Evolutionary conservation across 352 stramenopile genomes (phyloP).

Genomic region (Pythium coloratum): DNA sequence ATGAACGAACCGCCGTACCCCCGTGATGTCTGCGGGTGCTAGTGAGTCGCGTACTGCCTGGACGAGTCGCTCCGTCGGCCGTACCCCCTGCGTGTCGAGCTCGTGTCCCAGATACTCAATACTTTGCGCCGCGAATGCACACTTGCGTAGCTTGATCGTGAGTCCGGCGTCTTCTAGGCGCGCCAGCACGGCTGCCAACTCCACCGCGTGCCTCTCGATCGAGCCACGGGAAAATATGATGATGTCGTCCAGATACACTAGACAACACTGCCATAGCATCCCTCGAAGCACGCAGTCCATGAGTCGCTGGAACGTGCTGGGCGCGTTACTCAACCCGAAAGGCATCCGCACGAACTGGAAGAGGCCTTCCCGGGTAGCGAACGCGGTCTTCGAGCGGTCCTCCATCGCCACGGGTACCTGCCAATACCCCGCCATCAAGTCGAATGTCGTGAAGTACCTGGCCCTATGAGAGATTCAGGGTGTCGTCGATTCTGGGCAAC

Average conservation of each 20-base stretch:
- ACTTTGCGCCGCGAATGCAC: conserved; percentile 11
- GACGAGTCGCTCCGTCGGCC: conserved; percentile 8
- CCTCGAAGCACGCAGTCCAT: conserved; percentile 31
- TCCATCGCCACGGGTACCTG: conserved; percentile 9
- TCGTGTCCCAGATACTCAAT: conserved; percentile 35
- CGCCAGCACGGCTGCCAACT: conserved; percentile 25
- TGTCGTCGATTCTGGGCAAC: conserved; percentile 29
- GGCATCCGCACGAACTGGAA: conserved; percentile 28
- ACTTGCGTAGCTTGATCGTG: conserved; percentile 27
- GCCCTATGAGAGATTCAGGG: conserved; percentile 21
- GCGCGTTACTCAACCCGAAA: conserved; percentile 28
- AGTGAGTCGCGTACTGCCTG: conserved; percentile 10
- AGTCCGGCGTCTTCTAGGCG: conserved; percentile 18
- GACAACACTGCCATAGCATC: conserved; percentile 26
- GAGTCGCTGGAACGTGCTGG: conserved; percentile 30
- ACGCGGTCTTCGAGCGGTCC: conserved; percentile 28
- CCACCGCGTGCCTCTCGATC: conserved; percentile 19
- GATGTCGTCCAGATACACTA: conserved; percentile 37
- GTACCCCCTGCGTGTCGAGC: conserved; percentile 15
- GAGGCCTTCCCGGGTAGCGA: conserved; percentile 23
- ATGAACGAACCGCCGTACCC: conserved; percentile 28
- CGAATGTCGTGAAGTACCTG: conserved; percentile 18
- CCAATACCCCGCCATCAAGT: conserved; percentile 25
- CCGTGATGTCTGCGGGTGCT: conserved; percentile 1
- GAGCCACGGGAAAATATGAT: conserved; percentile 26